Percentiles rank a stretch among this genome's conserved stretches.
These are phyloP conservation scores for Flueggea neowawraea DNA, from an alignment of 441 rosid genomes.

Conservation along the genomic window DNA sequence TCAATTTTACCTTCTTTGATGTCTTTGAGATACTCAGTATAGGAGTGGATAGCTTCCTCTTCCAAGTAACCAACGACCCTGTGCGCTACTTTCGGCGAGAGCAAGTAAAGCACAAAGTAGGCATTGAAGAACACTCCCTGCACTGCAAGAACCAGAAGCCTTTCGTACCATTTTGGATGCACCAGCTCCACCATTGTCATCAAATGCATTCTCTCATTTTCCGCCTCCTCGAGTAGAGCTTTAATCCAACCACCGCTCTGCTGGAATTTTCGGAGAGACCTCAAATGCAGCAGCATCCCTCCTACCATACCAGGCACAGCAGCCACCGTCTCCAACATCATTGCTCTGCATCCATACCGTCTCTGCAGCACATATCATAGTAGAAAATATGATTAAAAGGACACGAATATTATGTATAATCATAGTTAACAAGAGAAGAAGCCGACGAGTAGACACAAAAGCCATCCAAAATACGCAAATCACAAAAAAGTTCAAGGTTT, in stretches of 20 bases:
- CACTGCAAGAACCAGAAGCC: conserved; percentile 68
- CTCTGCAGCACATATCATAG: conserved; percentile 29
- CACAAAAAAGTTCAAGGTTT: no score
- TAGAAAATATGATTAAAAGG: neutral
- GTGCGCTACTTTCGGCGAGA: conserved; percentile 81
- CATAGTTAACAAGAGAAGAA: neutral
- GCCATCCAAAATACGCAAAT: no score
- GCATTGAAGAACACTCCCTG: conserved; percentile 89
- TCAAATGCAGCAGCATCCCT: conserved; percentile 77
- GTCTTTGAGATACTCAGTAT: conserved; percentile 81
- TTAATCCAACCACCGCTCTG: conserved; percentile 97
- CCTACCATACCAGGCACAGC: conserved; percentile 96
- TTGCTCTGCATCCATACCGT: conserved; percentile 72
- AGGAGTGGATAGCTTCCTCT: conserved; percentile 84
- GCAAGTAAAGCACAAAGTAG: conserved; percentile 59
- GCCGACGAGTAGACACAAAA: no score
- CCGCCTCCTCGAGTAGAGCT: conserved; percentile 87
- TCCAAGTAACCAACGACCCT: conserved; percentile 83
- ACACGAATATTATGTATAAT: neutral
- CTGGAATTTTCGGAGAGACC: conserved; percentile 70
- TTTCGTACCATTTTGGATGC: conserved; percentile 76
- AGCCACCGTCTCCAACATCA: conserved; percentile 87
- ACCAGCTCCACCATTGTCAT: conserved; percentile 88
- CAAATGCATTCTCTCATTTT: conserved; percentile 93
- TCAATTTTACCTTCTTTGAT: conserved; percentile 58